Conservation (phyloP, 257 asterid species). For the Solanum bulbocastanum region DNA sequence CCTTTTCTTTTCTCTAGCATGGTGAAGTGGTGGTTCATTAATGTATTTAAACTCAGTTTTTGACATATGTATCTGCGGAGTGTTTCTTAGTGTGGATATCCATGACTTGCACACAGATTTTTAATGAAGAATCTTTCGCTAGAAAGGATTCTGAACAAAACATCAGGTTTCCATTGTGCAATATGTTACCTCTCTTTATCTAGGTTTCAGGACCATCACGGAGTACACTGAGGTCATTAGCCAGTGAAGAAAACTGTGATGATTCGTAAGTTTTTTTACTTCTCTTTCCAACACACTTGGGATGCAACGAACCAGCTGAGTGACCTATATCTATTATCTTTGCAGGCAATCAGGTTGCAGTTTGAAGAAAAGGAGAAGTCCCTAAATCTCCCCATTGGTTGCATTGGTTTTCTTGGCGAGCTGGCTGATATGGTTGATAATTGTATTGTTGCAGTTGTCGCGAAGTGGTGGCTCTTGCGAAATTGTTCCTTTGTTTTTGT, state of each 20-base stretch:
- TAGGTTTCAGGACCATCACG: conserved; percentile 45
- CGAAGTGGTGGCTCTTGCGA: conserved; percentile 20
- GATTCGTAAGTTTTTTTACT: conserved; percentile 42
- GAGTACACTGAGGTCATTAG: conserved; percentile 51
- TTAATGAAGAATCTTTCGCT: neutral
- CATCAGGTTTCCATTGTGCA: neutral
- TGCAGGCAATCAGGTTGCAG: conserved; percentile 58
- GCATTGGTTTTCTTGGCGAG: neutral
- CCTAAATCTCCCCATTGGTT: conserved; percentile 20
- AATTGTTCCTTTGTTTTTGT: conserved; percentile 5
- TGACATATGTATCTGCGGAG: neutral
- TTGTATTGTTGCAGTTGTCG: conserved; percentile 1
- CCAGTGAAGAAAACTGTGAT: conserved; percentile 53
- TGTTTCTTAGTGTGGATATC: neutral
- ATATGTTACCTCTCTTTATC: neutral
- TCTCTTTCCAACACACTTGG: neutral
- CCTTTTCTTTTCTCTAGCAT: neutral
- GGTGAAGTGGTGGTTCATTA: neutral
- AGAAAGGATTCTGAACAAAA: neutral
- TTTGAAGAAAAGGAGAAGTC: conserved; percentile 55
- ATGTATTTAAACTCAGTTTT: neutral
- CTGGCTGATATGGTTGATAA: neutral
- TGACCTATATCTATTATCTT: neutral
- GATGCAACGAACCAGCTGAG: neutral
- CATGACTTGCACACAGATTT: neutral